phyloP scores from a whole-genome alignment of 805 yeast species.

The Candida ulmi region DNA sequence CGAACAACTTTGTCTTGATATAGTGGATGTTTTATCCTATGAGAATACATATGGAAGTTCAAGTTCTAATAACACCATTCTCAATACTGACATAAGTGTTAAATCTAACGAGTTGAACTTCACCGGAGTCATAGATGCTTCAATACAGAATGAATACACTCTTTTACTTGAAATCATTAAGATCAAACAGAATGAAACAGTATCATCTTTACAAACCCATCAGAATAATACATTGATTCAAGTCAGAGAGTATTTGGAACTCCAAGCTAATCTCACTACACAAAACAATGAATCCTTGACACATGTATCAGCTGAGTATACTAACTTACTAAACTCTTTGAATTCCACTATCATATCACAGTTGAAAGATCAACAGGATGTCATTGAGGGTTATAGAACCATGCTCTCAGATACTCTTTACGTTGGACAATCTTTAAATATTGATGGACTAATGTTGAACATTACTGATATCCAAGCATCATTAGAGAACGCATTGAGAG shows the following conservation, averaged over 20 bases:
- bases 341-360: neutral
- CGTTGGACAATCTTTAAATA: conserved; percentile 1
- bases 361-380: neutral
- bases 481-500: neutral
- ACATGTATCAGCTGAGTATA: neutral
- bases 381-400: neutral
- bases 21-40: neutral
- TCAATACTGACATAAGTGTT: no score
- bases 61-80: no score
- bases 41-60: neutral
- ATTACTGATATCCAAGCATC: neutral
- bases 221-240: neutral
- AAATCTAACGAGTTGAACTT: no score
- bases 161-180: no score
- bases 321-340: neutral
- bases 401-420: neutral
- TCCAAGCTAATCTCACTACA: neutral
- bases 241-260: neutral
- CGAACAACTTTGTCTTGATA: neutral
- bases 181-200: no score
- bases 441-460: neutral
- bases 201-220: no score
- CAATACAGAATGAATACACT: neutral
- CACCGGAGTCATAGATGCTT: no score
- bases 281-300: neutral